Conservation (phyloP, 768 basidiomycete genomes). For the Mrakia frigida region DNA sequence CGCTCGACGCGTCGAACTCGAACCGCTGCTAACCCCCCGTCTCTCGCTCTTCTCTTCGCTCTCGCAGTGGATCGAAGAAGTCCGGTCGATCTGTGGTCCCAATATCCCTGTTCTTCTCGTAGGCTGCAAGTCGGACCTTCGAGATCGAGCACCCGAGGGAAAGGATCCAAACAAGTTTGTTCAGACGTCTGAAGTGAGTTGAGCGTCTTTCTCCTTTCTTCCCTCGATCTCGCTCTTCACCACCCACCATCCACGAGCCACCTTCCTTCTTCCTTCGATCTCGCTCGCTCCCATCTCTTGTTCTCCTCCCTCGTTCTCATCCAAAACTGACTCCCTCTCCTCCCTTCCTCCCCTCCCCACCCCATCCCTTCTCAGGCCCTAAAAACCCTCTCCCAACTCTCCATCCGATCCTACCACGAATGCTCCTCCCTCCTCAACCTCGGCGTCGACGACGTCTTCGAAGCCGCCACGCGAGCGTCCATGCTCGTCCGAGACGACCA, state of each 20-base stretch:
- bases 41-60: background rate
- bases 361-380: slow-evolving; percentile 7
- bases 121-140: slow-evolving; percentile 90
- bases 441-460: slow-evolving; percentile 94
- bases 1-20: background rate
- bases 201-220: slow-evolving; percentile 39
- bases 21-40: slow-evolving; percentile 33
- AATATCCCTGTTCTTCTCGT: slow-evolving; percentile 90
- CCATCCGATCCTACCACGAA: slow-evolving; percentile 51
- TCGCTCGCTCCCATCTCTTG: background rate
- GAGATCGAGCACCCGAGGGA: slow-evolving; percentile 47
- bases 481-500: slow-evolving; percentile 83
- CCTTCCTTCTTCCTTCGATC: background rate
- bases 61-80: slow-evolving; percentile 93
- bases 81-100: slow-evolving; percentile 89
- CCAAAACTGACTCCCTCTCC: background rate
- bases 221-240: background rate
- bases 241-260: background rate
- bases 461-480: slow-evolving; percentile 90
- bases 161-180: slow-evolving; percentile 41
- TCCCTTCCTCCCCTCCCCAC: background rate
- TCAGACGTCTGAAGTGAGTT: slow-evolving; percentile 43
- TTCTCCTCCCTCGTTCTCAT: background rate
- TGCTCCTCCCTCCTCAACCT: slow-evolving; percentile 65
- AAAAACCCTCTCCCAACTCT: slow-evolving; percentile 19